A percentile compares a stretch with the other conserved stretches of the same genome.
These are phyloP conservation scores for Groenewaldozyma sp. DNA, from an alignment of 1,139 yeast species.

Conservation along the genomic window DNA sequence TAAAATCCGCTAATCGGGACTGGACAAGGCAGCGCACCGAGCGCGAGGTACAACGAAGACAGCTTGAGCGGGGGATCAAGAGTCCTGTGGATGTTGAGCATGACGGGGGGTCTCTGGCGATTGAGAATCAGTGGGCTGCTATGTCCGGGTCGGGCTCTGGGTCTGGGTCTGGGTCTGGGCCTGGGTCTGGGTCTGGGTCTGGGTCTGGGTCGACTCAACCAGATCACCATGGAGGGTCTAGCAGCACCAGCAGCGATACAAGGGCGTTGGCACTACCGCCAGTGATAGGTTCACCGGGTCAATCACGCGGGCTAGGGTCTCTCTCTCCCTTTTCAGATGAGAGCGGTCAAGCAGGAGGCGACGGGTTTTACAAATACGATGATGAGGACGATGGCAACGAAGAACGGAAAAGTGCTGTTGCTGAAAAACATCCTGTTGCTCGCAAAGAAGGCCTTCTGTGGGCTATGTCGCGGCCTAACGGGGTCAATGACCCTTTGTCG, in stretches of 20 bases:
- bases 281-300: background rate
- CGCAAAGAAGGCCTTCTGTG: slow-evolving; percentile 51
- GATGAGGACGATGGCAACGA: slow-evolving; percentile 3
- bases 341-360: background rate
- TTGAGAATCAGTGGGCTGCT: background rate
- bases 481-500: slow-evolving; percentile 38
- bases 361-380: no score
- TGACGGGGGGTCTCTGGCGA: background rate
- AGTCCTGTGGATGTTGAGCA: background rate
- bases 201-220: background rate
- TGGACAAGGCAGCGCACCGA: slow-evolving; percentile 36
- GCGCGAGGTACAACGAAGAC: slow-evolving; percentile 31
- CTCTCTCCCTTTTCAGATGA: no score
- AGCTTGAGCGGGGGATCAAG: slow-evolving; percentile 25
- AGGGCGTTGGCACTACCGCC: background rate
- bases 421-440: no score
- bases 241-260: background rate
- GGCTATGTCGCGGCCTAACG: slow-evolving; percentile 39
- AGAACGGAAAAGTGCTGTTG: background rate
- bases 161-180: slow-evolving; percentile 3
- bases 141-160: slow-evolving; percentile 7
- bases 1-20: slow-evolving; percentile 30
- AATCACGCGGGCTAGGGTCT: background rate
- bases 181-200: background rate
- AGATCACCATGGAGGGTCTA: background rate